Evolutionary conservation across 129 eudicot genomes (phyloP).

Genomic region (Ambrosia trifida): DNA sequence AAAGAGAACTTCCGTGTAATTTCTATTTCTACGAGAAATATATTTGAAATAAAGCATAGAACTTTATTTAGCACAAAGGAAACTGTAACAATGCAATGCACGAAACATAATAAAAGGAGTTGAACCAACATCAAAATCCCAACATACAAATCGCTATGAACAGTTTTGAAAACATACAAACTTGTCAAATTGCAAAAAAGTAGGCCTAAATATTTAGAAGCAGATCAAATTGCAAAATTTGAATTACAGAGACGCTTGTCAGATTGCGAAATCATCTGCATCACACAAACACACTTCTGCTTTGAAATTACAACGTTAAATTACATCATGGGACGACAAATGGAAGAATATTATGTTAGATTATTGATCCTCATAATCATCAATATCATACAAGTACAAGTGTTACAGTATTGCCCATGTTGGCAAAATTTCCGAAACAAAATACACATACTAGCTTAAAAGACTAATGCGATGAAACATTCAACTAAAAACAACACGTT

Average conservation of each 20-base stretch:
- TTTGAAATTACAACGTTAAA: not conserved
- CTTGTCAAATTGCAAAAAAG: not conserved
- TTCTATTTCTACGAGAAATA: not conserved
- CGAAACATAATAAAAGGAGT: not conserved
- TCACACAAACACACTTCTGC: constrained; percentile 1
- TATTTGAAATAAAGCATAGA: not conserved
- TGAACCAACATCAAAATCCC: not conserved
- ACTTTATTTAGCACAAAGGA: constrained; percentile 4
- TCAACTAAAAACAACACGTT: constrained; percentile 22
- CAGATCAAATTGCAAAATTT: not conserved
- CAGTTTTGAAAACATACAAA: constrained; percentile 2
- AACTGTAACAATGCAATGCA: not conserved
- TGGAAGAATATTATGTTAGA: not conserved
- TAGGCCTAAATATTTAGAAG: not conserved
- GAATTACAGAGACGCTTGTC: not conserved
- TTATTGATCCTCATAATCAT: constrained; percentile 2
- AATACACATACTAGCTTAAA: constrained; percentile 18
- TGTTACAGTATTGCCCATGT: not conserved
- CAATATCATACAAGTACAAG: constrained; percentile 5
- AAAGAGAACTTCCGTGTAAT: not conserved
- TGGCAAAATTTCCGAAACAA: not conserved
- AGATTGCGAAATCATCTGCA: not conserved
- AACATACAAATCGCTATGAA: not conserved
- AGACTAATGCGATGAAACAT: constrained; percentile 9
- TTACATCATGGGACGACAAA: constrained; percentile 9